Base-by-base conservation (phyloP, 139 green algal genomes). In the Chlorella vulgaris region DNA sequence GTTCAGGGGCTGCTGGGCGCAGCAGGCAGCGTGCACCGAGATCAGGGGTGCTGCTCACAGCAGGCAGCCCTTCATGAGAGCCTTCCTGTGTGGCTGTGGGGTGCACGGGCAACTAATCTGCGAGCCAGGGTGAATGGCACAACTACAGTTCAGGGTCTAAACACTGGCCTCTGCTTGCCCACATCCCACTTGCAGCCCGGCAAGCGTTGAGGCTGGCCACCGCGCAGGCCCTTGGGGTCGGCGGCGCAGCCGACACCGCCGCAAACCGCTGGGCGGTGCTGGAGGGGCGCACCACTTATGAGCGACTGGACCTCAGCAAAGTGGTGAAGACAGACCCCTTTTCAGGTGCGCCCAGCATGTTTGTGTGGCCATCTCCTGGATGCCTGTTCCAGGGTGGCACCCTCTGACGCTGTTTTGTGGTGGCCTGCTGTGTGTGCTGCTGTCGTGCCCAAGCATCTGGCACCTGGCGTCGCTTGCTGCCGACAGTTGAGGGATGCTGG, bases 261-360 rank as follows among this genome's bases (percentile, higher is more conserved):
- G 43, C 21, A 5, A 47, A 67, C 42, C 71, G 71, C 22, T 68
- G 35, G 50, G 60, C 29, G 15, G 51, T 33, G 36, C 38, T 81
- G 58, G 74, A 81, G 74, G 74, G 74, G 74, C 58, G 33, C 29
- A 71, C 58, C 22, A 60, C 28, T 6, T 81, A 81, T 38, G 18
- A 69, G 58, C 74, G 74, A 38, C n/a, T 81, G n/a, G 15, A 28
- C 2, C n/a, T 70, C 1, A 4, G 3, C n/a, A 40, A 42, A 38
- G 40, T 31, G 3, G 39, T 40, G 38, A 71, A 42, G 38, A 81
- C 74, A 18, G 74, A 81, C 74, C 74, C 74, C 38, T 81, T 81
- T 28, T 33, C 28, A 29, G 74, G 74, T 81, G 74, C 31, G 74
- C 1, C 0, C 0, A 19, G 6, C 8, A 6, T 39, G 67, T 28